These are phyloP conservation scores for Leccinum ochraceum DNA, from an alignment of 768 basidiomycete genomes.

Conservation along the genomic window DNA sequence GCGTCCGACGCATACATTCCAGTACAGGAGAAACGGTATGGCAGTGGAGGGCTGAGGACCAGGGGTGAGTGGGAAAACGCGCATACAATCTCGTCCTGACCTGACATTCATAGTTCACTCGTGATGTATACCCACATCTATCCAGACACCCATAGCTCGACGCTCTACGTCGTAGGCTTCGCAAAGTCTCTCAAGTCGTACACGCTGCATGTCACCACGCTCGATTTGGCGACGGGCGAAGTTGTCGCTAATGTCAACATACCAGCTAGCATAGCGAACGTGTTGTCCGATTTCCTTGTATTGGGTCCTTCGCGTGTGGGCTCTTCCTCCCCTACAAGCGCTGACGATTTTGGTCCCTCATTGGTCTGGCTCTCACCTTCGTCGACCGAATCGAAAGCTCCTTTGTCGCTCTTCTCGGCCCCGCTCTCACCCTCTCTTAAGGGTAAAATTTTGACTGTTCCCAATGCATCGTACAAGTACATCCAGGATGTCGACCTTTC, in stretches of 20 bases:
- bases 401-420: slow-evolving; percentile 34
- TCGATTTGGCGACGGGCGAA: slow-evolving; percentile 56
- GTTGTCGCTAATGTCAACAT: slow-evolving; percentile 51
- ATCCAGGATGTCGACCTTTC: slow-evolving; percentile 64
- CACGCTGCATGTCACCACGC: slow-evolving; percentile 65
- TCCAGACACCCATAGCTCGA: slow-evolving; percentile 46
- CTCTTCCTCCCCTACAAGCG: background rate
- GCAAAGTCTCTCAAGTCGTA: slow-evolving; percentile 46
- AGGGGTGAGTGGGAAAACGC: slow-evolving; percentile 47
- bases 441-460: slow-evolving; percentile 44
- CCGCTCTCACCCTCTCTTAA: slow-evolving; percentile 53
- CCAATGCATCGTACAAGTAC: slow-evolving; percentile 46
- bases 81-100: slow-evolving; percentile 2
- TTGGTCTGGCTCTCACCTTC: slow-evolving; percentile 38
- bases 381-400: slow-evolving; percentile 10
- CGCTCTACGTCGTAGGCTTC: slow-evolving; percentile 58
- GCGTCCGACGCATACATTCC: slow-evolving; percentile 51
- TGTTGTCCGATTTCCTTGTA: slow-evolving; percentile 38
- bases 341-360: slow-evolving; percentile 18
- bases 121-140: slow-evolving; percentile 65
- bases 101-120: slow-evolving; percentile 49
- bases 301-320: slow-evolving; percentile 27
- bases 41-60: slow-evolving; percentile 72
- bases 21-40: slow-evolving; percentile 58
- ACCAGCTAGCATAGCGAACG: slow-evolving; percentile 48